Evolutionary conservation across 441 rosid species (phyloP), one percentile per base, ranked within the genome.

Genomic region (Pelargonium cotyledonis): DNA sequence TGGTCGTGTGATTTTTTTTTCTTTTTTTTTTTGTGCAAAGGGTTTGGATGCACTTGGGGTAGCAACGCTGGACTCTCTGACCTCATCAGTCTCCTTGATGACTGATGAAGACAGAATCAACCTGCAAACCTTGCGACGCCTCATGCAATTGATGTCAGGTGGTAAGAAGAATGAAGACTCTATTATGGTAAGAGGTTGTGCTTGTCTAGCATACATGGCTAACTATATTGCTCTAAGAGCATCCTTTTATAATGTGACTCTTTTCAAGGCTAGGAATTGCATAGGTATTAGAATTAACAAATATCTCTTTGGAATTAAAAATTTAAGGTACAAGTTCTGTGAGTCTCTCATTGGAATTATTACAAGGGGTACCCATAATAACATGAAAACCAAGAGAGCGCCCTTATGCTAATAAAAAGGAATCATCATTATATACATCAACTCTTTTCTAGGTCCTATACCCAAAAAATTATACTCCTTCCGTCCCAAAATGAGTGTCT

Each of bases 11-110:
- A 21, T 19, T 31, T 31, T 21, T 21, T 21, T 21, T 58, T 21
- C 9, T n/a, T 31, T 58, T 21, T 19, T 8, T 21, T 58, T 58
- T 19, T 8, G 41, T 62, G 51, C 69, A 55, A 83, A 94, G 98
- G 98, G 98, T 63, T 69, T 94, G 81, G 98, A 94, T 82, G 96
- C 98, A 70, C 86, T 86, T 70, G 96, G 96, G 70, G 75, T 91
- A 73, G 96, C 95, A 65, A 83, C 94, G 41, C 66, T 92, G 67
- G 85, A 90, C 73, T 88, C 86, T 49, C 72, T 91, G 62, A 77
- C 85, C 68, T 86, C 84, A 67, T 75, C 86, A 38, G 64, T 47
- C 64, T 78, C 86, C 62, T 74, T 83, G 29, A 77, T 91, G 89
- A 87, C 95, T 16, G 76, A 86, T 57, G 99, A 94, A 77, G 99